A percentile compares a stretch with the other conserved stretches of the same genome.
Conservation (phyloP, 2,329 filamentous ascomycete species). For the Botrytis fabae region DNA sequence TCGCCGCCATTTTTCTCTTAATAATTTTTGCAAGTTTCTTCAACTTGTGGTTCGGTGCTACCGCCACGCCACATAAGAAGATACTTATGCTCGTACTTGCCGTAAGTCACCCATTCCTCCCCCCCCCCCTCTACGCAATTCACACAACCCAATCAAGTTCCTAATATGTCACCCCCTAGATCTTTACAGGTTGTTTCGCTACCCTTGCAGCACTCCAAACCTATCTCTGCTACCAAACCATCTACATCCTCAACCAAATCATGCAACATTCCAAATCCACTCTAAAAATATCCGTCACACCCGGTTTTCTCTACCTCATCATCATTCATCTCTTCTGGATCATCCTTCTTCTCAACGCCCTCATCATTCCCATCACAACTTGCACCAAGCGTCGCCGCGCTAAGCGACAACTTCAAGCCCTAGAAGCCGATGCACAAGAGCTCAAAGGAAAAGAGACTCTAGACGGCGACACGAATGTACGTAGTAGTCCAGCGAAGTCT, state of each 20-base stretch:
- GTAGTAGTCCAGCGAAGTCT: neutral
- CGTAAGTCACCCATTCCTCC: neutral
- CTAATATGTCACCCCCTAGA: neutral
- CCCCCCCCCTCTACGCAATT: rapidly evolving
- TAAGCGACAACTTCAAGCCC: too few relatives aligned
- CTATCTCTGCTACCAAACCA: neutral
- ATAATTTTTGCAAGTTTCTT: neutral
- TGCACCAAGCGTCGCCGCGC: neutral
- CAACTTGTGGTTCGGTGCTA: neutral
- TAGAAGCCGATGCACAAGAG: neutral
- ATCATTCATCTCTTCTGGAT: neutral
- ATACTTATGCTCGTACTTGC: neutral
- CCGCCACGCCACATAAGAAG: neutral
- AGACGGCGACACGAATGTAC: neutral
- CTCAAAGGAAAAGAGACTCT: neutral
- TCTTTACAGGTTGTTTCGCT: neutral
- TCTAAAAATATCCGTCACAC: neutral
- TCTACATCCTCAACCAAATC: neutral
- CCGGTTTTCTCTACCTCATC: neutral
- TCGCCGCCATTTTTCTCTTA: neutral
- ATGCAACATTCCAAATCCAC: neutral
- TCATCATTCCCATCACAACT: neutral
- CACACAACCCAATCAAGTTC: neutral
- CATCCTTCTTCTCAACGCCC: neutral
- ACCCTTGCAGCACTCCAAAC: neutral